A percentile compares a stretch with the other conserved stretches of the same genome.
Evolutionary conservation across 345 rosid genomes (phyloP).

Genomic region (Citrus glauca): DNA sequence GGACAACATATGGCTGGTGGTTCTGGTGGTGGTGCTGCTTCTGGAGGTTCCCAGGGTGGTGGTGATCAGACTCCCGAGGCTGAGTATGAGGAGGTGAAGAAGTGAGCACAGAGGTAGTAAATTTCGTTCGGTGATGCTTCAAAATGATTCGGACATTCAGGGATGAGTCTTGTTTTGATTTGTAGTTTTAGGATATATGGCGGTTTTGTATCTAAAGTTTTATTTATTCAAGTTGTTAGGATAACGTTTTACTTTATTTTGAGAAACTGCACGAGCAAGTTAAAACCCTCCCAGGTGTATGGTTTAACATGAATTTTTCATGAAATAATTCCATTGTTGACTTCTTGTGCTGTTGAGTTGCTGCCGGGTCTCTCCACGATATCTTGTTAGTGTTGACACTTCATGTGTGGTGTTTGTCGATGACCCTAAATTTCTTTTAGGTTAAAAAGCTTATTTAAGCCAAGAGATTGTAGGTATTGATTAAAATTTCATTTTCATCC

Average conservation of each 20-base stretch:
- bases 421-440: no score
- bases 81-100: conserved; percentile 80
- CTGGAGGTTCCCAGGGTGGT: conserved; percentile 65
- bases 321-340: neutral
- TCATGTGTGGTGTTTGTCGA: no score
- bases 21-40: conserved; percentile 39
- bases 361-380: neutral
- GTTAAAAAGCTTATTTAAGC: no score
- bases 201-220: conserved; percentile 5
- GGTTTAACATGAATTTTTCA: neutral
- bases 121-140: neutral
- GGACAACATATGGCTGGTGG: conserved; percentile 78
- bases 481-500: no score
- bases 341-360: neutral
- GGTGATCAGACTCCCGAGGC: conserved; percentile 78
- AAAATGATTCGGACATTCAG: neutral
- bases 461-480: no score
- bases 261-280: neutral
- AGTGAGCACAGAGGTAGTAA: conserved; percentile 25
- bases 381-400: neutral
- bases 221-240: neutral
- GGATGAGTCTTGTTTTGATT: neutral
- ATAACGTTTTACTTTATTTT: neutral
- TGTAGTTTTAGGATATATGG: neutral
- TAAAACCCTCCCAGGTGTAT: neutral